Evolutionary conservation across 768 basidiomycete genomes (phyloP), one percentile per base, ranked within the genome.

Genomic region (Boletus pseudopeckii): DNA sequence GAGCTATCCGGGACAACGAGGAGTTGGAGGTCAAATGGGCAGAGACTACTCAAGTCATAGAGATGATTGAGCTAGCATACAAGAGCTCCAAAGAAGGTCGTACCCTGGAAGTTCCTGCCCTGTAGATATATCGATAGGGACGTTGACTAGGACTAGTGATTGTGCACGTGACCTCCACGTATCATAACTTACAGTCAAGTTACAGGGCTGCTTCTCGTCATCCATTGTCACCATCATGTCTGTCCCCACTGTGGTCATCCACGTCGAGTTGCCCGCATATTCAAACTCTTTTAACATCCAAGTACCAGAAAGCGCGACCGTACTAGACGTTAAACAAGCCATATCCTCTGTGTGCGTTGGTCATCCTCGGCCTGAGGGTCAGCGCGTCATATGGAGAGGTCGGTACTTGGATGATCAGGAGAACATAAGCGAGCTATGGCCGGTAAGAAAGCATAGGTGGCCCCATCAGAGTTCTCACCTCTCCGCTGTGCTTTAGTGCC

Each of bases 331-430:
- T 54, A 92, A 92, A 72, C 74, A 77, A 52, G 78, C 82, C 68
- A 90, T 92, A 59, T 75, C 71, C 52, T 70, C 66, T 17, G 66
- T 71, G 22, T 91, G 90, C 64, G 69, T 76, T 17, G 90, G 90
- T 24, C 76, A 74, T 56, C 90, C 90, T 40, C 76, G 72, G 39
- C 75, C 80, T 17, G 81, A 83, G n/a, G 86, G 88, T 18, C 90
- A 91, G 69, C 77, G 86, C 53, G 76, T 92, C 53, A 84, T 92
- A 52, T 89, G 84, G 81, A 77, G 82, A 62, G 90, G 90, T 20
- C 80, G 89, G 43, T 76, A 77, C 63, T 73, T 92, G 36, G 71
- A 65, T 22, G 84, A 91, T 70, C 74, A 76, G 44, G 87, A 90
- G 74, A 80, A 74, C 61, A 74, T 91, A 15, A 72, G 76, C 51